phyloP scores from a whole-genome alignment of 352 stramenopile genomes.

The Pythium aquatile region DNA sequence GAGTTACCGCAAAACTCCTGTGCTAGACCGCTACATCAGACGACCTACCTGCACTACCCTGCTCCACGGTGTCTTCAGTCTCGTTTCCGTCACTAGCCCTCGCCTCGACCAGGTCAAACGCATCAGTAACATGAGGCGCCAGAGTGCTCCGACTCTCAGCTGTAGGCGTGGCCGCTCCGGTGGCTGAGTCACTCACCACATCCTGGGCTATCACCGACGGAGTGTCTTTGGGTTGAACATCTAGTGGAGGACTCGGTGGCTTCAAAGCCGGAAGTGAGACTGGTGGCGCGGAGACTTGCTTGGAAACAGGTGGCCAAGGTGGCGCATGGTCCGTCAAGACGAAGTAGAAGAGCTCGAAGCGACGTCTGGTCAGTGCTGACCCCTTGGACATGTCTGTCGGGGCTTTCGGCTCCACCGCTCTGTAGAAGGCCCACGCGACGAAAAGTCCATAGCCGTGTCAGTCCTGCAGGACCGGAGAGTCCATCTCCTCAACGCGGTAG shows the following conservation, averaged over 20 bases:
- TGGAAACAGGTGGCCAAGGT: not conserved
- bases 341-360: conserved; percentile 9
- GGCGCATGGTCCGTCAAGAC: not conserved
- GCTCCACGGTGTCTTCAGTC: not conserved
- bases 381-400: not conserved
- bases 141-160: too few relatives aligned
- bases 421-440: conserved; percentile 1
- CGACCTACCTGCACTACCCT: not conserved
- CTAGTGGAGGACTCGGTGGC: not conserved
- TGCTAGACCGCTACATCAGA: not conserved
- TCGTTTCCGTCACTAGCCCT: not conserved
- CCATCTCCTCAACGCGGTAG: not conserved
- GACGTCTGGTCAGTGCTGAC: not conserved
- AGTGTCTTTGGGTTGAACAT: not conserved
- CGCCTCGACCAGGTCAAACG: too few relatives aligned
- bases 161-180: too few relatives aligned
- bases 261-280: too few relatives aligned
- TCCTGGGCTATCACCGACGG: too few relatives aligned
- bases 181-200: too few relatives aligned
- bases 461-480: conserved; percentile 2
- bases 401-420: not conserved
- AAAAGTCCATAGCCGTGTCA: conserved; percentile 1
- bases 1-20: not conserved
- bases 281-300: not conserved
- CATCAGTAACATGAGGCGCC: too few relatives aligned